Percentiles rank a stretch among this genome's conserved stretches.
Conservation (phyloP, 2,329 filamentous ascomycete genomes). For the Trichoderma oligosporum region DNA sequence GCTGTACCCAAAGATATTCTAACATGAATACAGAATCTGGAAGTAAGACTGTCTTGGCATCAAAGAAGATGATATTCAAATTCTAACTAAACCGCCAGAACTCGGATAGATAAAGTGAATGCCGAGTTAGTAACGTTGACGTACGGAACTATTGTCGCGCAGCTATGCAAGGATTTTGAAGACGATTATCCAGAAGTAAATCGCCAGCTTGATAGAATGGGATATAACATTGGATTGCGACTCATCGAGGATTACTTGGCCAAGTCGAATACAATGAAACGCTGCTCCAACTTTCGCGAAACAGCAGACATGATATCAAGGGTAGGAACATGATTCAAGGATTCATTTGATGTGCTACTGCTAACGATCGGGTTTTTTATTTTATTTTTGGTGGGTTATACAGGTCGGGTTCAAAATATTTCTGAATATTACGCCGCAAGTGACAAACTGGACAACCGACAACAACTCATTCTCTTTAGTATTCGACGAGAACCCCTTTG, state of each 20-base stretch:
- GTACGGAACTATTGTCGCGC: conserved; percentile 94
- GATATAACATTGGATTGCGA: conserved; percentile 94
- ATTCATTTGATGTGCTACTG: neutral
- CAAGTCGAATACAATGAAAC: conserved; percentile 83
- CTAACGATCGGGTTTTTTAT: conserved; percentile 24
- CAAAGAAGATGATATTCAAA: conserved; percentile 12
- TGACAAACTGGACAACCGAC: conserved; percentile 94
- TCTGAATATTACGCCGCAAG: conserved; percentile 87
- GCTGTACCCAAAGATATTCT: conserved; percentile 24
- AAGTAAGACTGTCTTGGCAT: conserved; percentile 62
- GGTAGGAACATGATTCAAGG: conserved; percentile 43
- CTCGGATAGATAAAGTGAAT: conserved; percentile 95
- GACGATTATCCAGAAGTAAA: conserved; percentile 94
- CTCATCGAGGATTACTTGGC: conserved; percentile 97
- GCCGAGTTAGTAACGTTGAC: conserved; percentile 95
- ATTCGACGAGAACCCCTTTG: conserved; percentile 94
- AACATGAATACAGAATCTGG: conserved; percentile 66
- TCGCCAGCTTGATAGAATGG: conserved; percentile 97
- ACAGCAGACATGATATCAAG: conserved; percentile 96
- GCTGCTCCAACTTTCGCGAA: conserved; percentile 89
- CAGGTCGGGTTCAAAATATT: conserved; percentile 99
- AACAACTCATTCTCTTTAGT: conserved; percentile 94
- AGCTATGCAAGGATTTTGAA: conserved; percentile 95
- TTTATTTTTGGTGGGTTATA: too few species aligned
- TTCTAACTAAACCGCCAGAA: conserved; percentile 54